Conservation (phyloP, 2,329 filamentous ascomycete genomes). For the Graphilbum sp. region DNA sequence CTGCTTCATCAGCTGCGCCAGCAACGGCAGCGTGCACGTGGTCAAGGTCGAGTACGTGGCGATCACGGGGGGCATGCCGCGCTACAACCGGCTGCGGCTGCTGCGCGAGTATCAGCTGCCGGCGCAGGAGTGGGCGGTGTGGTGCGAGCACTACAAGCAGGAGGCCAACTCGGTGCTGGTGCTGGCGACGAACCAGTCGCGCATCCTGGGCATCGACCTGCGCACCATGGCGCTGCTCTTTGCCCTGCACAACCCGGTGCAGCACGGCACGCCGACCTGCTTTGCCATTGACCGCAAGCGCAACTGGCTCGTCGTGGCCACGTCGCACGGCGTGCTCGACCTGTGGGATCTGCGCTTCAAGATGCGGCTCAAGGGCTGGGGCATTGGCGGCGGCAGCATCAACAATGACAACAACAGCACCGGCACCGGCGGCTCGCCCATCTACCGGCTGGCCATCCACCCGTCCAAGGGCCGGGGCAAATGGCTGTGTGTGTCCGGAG, state of each 20-base stretch:
- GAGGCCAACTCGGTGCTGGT: conserved; percentile 71
- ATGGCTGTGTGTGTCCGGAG: conserved; percentile 79
- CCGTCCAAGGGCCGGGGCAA: conserved; percentile 62
- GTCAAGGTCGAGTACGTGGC: conserved; percentile 53
- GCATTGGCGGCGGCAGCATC: conserved; percentile 53
- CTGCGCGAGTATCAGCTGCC: conserved; percentile 71
- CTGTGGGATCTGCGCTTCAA: conserved; percentile 96
- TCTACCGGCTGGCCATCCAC: conserved; percentile 66
- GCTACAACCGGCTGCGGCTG: conserved; percentile 63
- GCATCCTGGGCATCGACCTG: conserved; percentile 71
- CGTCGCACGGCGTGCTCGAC: conserved; percentile 80
- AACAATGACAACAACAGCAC: too few relatives aligned
- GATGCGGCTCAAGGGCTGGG: conserved; percentile 75
- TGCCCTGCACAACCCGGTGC: conserved; percentile 68
- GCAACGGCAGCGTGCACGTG: conserved; percentile 78
- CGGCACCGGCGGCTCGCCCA: conserved; percentile 40
- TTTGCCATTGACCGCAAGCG: conserved; percentile 77
- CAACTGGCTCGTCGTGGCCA: conserved; percentile 84
- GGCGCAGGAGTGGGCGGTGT: conserved; percentile 60
- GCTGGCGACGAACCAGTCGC: conserved; percentile 72
- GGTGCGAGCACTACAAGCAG: conserved; percentile 81
- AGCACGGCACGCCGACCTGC: conserved; percentile 81
- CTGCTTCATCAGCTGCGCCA: conserved; percentile 80
- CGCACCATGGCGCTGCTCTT: conserved; percentile 74
- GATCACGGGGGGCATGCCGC: conserved; percentile 15